Base-by-base conservation (phyloP, 2,329 filamentous ascomycete species). In the Magnaporthiopsis incrustans region DNA sequence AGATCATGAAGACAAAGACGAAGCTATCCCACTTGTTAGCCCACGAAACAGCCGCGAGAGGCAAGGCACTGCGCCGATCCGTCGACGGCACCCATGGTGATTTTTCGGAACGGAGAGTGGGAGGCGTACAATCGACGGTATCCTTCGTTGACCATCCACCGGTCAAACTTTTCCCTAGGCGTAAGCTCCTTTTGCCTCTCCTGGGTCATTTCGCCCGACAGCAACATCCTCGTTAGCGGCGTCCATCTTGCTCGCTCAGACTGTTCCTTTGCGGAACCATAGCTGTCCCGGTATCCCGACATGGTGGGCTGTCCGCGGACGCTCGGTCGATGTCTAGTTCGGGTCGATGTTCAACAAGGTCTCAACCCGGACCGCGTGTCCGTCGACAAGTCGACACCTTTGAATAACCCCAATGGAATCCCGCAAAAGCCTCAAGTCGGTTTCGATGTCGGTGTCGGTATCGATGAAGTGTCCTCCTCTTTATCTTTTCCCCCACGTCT, bases 111-210 rank as follows among this genome's bases (percentile, higher is more conserved):
- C 7, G 30, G 30, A 22, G 59, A 22, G 59, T 33, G 22, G 59
- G 32, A 38, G 32, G 83, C 88, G 65, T 81, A 92, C 86, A 94
- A 82, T 85, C 89, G 82, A 73, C 89, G 83, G 74, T 92, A 92
- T 66, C 91, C 91, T 74, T 94, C 91, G 73, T 94, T 94, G 67
- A 94, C 89, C 90, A 95, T 93, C 91, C 91, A 95, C 68, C 87
- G 82, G 75, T 93, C 89, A 72, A 94, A 89, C 73, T 85, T 89
- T 74, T 94, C 89, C 71, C 85, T 83, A 67, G 84, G 76, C 30
- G 85, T 86, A 69, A 94, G 78, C 64, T 87, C 83, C 73, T 86
- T 87, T 69, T 89, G 87, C 71, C 80, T 84, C 73, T 92, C 88
- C 71, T 87, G 87, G 64, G 87, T 91, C 85, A 93, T 89, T 78